Percentiles rank a stretch among this genome's conserved stretches.
Conservation (phyloP, 1,139 yeast species). For the Candida tetrigidarum region DNA sequence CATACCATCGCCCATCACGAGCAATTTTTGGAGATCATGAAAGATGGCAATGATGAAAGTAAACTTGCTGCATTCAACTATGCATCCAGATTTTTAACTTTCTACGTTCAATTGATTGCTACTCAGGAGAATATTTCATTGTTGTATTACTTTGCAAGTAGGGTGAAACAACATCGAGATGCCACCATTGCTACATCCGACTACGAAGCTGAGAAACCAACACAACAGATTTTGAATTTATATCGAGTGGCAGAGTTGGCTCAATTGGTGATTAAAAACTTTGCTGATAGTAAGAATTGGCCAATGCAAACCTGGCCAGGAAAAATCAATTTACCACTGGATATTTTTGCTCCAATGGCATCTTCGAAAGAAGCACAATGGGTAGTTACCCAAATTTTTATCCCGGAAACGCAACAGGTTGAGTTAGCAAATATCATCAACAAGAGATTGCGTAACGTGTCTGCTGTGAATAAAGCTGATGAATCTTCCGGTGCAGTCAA, state of each 20-base stretch:
- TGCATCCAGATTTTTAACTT: slow-evolving; percentile 61
- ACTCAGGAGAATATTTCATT: slow-evolving; percentile 71
- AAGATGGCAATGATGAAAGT: slow-evolving; percentile 21
- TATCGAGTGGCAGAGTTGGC: slow-evolving; percentile 76
- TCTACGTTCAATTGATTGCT: slow-evolving; percentile 63
- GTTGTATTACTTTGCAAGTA: slow-evolving; percentile 74
- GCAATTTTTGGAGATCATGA: slow-evolving; percentile 55
- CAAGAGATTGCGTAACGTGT: slow-evolving; percentile 23
- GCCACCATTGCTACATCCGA: slow-evolving; percentile 40
- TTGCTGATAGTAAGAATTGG: slow-evolving; percentile 67
- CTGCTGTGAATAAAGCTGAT: slow-evolving; percentile 1
- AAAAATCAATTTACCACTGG: slow-evolving; percentile 66
- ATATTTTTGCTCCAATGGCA: slow-evolving; percentile 62
- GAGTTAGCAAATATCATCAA: slow-evolving; percentile 31
- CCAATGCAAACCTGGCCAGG: slow-evolving; percentile 83
- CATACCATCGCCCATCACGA: slow-evolving; percentile 79
- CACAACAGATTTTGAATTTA: slow-evolving; percentile 41
- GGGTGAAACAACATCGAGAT: slow-evolving; percentile 82
- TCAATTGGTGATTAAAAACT: slow-evolving; percentile 64
- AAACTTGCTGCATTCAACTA: slow-evolving; percentile 49
- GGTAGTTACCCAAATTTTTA: slow-evolving; percentile 50
- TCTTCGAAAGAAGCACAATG: slow-evolving; percentile 47
- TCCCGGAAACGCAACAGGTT: slow-evolving; percentile 46
- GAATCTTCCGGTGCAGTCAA: neutral
- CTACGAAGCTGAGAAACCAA: slow-evolving; percentile 32